A percentile compares a stretch with the other conserved stretches of the same genome.
Conservation (phyloP, 2,329 filamentous ascomycete species). For the Penicillium sp. region DNA sequence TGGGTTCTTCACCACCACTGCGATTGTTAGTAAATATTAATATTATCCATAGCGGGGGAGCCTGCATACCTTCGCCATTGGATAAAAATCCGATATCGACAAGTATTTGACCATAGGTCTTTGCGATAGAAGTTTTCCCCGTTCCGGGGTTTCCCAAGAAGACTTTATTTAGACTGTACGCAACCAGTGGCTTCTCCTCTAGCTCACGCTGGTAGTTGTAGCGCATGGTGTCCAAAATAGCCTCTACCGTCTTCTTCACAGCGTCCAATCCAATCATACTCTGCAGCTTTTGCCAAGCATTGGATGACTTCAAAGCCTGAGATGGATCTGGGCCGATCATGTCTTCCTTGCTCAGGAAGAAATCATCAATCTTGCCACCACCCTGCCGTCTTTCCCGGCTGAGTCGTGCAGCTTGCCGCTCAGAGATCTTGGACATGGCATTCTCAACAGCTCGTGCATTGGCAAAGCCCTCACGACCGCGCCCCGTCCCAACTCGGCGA, state of each 20-base stretch:
- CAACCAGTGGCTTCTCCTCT: conserved; percentile 56
- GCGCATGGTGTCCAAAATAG: conserved; percentile 60
- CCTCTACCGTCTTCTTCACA: conserved; percentile 62
- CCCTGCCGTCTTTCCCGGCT: conserved; percentile 46
- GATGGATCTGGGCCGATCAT: conserved; percentile 68
- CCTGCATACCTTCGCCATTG: conserved; percentile 60
- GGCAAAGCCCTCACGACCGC: conserved; percentile 67
- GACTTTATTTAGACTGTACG: conserved; percentile 65
- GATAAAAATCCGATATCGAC: conserved; percentile 65
- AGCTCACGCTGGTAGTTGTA: conserved; percentile 67
- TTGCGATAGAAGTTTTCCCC: conserved; percentile 73
- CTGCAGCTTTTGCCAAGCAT: conserved; percentile 59
- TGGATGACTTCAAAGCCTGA: conserved; percentile 49
- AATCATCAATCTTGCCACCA: conserved; percentile 51
- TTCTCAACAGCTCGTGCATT: conserved; percentile 72
- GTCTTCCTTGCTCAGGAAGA: conserved; percentile 64
- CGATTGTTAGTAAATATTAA: conserved; percentile 10
- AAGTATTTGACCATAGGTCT: conserved; percentile 67
- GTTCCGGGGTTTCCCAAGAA: conserved; percentile 73
- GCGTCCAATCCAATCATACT: conserved; percentile 57
- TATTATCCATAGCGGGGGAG: not conserved
- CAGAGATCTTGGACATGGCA: conserved; percentile 51
- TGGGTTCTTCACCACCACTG: conserved; percentile 69
- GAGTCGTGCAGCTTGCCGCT: conserved; percentile 60
- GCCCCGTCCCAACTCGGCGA: conserved; percentile 59